Conservation (phyloP, 2,329 filamentous ascomycete species). For the Trichoderma lentiforme region DNA sequence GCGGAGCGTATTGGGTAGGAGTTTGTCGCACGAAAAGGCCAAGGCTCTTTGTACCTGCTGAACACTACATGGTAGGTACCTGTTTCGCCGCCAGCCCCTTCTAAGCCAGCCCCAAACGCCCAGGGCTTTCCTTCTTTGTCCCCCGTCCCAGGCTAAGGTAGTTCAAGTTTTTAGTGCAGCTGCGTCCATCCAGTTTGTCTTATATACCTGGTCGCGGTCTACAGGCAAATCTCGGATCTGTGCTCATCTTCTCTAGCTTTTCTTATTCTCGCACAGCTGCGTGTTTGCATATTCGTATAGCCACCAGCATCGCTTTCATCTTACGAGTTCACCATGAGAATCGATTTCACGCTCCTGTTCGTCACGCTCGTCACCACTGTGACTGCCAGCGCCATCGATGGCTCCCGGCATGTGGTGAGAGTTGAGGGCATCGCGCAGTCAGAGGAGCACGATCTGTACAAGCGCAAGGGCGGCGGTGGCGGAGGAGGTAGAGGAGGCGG, state of each 20-base stretch:
- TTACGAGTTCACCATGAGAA: constrained; percentile 29
- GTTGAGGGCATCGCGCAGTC: constrained; percentile 24
- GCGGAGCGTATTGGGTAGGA: not conserved
- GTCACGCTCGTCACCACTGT: constrained; percentile 30
- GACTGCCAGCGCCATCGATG: constrained; percentile 27
- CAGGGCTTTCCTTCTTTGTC: not conserved
- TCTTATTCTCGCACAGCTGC: not conserved
- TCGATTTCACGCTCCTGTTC: constrained; percentile 29
- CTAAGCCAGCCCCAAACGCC: not conserved
- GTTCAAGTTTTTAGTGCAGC: not conserved
- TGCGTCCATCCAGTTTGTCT: not conserved
- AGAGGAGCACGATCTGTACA: constrained; percentile 49
- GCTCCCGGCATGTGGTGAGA: constrained; percentile 25
- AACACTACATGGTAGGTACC: not conserved
- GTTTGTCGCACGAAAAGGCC: not conserved
- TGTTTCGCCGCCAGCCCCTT: not conserved
- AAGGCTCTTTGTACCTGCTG: not conserved
- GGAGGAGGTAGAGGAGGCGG: constrained; percentile 45
- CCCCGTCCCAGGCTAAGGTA: not conserved
- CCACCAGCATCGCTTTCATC: not conserved
- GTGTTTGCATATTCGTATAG: not conserved
- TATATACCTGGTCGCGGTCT: not conserved
- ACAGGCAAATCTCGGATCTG: not conserved
- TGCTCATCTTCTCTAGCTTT: not conserved
- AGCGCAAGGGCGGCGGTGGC: constrained; percentile 59